Base-by-base conservation (phyloP, 208 protist species). In the Wallacemonas sp. region DNA sequence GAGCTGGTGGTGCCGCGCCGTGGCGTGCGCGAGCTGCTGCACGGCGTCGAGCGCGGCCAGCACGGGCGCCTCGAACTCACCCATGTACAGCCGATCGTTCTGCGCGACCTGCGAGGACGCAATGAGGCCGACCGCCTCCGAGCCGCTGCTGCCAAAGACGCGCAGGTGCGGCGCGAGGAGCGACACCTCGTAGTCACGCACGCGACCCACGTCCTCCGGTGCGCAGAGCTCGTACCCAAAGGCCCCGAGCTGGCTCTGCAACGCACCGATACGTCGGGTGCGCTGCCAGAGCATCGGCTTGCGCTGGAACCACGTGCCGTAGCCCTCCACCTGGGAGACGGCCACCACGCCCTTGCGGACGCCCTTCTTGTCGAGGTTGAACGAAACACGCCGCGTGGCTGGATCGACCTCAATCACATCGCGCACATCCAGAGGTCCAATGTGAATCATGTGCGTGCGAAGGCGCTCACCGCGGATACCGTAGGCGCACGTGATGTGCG, bases 241-340 rank as follows among this genome's bases (percentile, higher is more conserved):
- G 63, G 84, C 85, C 59, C 87, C 87, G 62, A 96, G 77, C 62
- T 86, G 76, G 48, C 78, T 84, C 72, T 93, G 87, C 76, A 96
- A 57, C 3, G 87, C 91, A 25, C 91, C 91, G 29, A 92, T 87
- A 54, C 91, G 84, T 18, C 91, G 76, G 1, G 87, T 89, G 18
- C 91, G 91, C 72, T 93, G 86, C 87, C 87, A 93, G 25, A 96
- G 78, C 91, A 96, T 96, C 33, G 86, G 82, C 73, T 91, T 91
- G 26, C 91, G 87, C 73, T 93, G 82, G 57, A 94, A 93, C 86
- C 86, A 93, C 33, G 86, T 91, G 54, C 86, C 87, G 67, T 94
- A 93, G 12, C 87, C 87, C 59, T 92, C 83, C 25, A 93, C 86
- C 65, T 82, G 83, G 32, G 86, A 93, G 36, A 93, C 65, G 12